phyloP scores from a whole-genome alignment of 805 yeast species.

The Candida fluviatilis region DNA sequence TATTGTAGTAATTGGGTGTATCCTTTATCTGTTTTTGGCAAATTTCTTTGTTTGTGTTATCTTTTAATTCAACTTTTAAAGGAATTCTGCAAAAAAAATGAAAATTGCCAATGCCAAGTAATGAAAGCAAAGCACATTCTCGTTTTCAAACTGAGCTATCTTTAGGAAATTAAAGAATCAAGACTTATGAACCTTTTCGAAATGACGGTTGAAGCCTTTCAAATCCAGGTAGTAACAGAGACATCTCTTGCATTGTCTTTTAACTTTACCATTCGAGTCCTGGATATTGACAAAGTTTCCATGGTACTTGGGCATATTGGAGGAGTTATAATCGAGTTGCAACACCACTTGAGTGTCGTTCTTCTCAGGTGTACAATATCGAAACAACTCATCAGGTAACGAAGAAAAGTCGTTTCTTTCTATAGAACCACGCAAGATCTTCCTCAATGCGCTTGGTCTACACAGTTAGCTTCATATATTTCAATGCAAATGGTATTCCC shows the following conservation, averaged over 20 bases:
- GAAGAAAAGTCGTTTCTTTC: background rate
- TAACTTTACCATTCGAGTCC: conserved; percentile 7
- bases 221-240: conserved; percentile 5
- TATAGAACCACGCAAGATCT: conserved; percentile 1
- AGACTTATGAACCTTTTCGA: conserved; percentile 8
- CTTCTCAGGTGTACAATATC: too few species aligned
- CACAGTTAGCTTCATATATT: background rate
- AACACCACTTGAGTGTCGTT: conserved; percentile 4
- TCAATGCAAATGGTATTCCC: too few species aligned
- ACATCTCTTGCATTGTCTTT: conserved; percentile 13
- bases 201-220: conserved; percentile 10
- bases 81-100: too few species aligned
- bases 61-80: too few species aligned
- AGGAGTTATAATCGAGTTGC: conserved; percentile 10
- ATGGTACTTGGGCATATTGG: conserved; percentile 13
- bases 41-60: too few species aligned
- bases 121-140: too few species aligned
- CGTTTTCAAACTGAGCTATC: too few species aligned
- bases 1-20: too few species aligned
- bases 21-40: too few species aligned
- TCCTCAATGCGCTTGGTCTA: conserved; percentile 1
- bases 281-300: conserved; percentile 12
- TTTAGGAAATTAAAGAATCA: too few species aligned
- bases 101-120: too few species aligned
- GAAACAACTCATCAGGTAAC: background rate